Conservation (phyloP, 257 asterid genomes). For the Phtheirospermum japonicum region DNA sequence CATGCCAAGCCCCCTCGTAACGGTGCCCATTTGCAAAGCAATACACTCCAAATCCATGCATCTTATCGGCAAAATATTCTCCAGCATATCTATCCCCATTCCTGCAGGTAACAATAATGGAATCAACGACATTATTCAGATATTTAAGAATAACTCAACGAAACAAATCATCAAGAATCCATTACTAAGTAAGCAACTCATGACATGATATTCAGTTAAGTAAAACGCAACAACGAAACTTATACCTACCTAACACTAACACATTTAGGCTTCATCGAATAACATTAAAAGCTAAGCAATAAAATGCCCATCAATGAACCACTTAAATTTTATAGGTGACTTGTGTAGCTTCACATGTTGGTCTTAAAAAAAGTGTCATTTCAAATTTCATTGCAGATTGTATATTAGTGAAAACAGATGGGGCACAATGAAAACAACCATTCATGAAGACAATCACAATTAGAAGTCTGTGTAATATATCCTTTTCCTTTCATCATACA, state of each 20-base stretch:
- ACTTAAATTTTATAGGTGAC: not conserved
- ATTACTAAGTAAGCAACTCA: slow-evolving; percentile 15
- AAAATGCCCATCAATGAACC: slow-evolving; percentile 2
- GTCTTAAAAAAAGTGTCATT: not conserved
- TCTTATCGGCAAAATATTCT: slow-evolving; percentile 86
- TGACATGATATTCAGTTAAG: slow-evolving; percentile 7
- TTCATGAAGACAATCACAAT: too few relatives aligned
- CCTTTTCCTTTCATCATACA: too few relatives aligned
- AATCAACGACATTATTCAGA: too few relatives aligned
- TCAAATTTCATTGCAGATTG: not conserved
- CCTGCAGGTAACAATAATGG: too few relatives aligned
- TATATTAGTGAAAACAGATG: too few relatives aligned
- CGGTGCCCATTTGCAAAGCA: slow-evolving; percentile 75
- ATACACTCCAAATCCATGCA: slow-evolving; percentile 90
- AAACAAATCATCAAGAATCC: not conserved
- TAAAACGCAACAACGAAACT: too few relatives aligned
- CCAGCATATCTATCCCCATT: slow-evolving; percentile 91
- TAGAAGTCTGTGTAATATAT: too few relatives aligned
- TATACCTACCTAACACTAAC: too few relatives aligned
- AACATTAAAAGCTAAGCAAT: not conserved
- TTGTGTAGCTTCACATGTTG: not conserved
- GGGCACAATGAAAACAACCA: too few relatives aligned
- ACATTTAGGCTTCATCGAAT: too few relatives aligned
- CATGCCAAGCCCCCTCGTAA: slow-evolving; percentile 95
- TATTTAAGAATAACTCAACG: too few relatives aligned